These are phyloP conservation scores for Lodderomyces parapsilosis DNA, from an alignment of 1,139 yeast species.

Conservation along the genomic window DNA sequence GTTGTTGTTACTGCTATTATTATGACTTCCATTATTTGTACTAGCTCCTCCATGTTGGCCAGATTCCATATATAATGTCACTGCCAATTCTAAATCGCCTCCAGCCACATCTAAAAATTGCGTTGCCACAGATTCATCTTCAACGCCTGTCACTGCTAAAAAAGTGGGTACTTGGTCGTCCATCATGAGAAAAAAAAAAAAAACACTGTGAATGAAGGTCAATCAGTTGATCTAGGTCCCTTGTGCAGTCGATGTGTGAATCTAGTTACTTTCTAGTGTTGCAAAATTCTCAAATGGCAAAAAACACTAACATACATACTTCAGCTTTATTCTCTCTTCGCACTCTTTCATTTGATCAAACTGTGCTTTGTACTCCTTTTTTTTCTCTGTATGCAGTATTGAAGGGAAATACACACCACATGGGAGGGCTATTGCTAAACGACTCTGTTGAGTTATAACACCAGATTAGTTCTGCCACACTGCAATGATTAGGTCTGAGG, in stretches of 20 bases:
- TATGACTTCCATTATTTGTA: constrained; percentile 5
- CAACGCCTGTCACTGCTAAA: constrained; percentile 79
- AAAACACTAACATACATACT: too few relatives aligned
- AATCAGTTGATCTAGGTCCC: neutral
- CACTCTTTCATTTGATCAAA: too few relatives aligned
- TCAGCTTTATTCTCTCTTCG: too few relatives aligned
- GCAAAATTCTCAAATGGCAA: constrained; percentile 3
- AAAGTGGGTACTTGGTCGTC: constrained; percentile 56
- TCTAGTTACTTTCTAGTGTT: neutral
- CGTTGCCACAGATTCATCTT: constrained; percentile 67
- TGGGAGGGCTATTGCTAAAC: too few relatives aligned
- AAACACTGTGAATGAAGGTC: too few relatives aligned
- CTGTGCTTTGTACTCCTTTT: neutral
- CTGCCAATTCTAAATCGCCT: constrained; percentile 80
- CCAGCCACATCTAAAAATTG: constrained; percentile 81
- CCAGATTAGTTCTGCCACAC: too few relatives aligned
- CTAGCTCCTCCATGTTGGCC: constrained; percentile 26
- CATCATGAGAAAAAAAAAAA: too few relatives aligned
- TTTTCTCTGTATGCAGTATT: too few relatives aligned
- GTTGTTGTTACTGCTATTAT: constrained; percentile 5
- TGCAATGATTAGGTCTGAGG: too few relatives aligned
- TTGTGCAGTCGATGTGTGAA: neutral
- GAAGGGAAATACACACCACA: too few relatives aligned
- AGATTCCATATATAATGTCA: constrained; percentile 75
- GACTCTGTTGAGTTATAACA: too few relatives aligned